Evolutionary conservation across 768 basidiomycete genomes (phyloP), one percentile per base, ranked within the genome.

Genomic region (Pilatotrama ljubarskyi): DNA sequence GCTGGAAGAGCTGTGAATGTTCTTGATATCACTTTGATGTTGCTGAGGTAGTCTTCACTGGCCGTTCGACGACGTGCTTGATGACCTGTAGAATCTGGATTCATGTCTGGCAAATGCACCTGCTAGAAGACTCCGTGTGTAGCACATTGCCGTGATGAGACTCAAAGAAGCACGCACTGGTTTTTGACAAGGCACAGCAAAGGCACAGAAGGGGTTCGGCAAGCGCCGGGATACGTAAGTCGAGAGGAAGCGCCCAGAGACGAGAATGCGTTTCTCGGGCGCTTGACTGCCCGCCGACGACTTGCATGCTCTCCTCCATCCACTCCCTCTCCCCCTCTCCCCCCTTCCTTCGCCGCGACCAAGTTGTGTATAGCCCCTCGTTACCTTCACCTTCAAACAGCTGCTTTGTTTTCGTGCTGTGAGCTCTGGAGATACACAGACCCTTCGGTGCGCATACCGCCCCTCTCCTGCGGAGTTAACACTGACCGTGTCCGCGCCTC

Each of bases 221-320:
- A 22, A 54, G 47, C 14, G 61, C 50, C 43, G 44, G 50, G 5
- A 35, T 51, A 61, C 60, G 53, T 55, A 55, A 61, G 54, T 41
- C 43, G 55, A 61, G 35, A 32, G 14, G 26, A 32, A 26, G 47
- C 24, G 22, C 35, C 5, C 22, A 14, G 20, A 24, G 41, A 25
- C 51, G 42, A n/a, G n/a, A 46, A 37, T 17, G 42, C 17, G 53
- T 20, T 29, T n/a, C 24, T 20, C 18, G 51, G 47, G 59, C 47
- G 51, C 47, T 43, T 50, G 32, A 51, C 37, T 42, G 52, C 15
- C 29, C 29, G 29, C 29, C 4, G 29, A 32, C 29, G 29, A 32
- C 29, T 32, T 32, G 29, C 42, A 44, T 49, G 52, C 37, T 32
- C 52, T 40, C 1, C 22, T 8, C 38, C n/a, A 13, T 8, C 42